Percentiles rank a stretch among this genome's conserved stretches.
These are phyloP conservation scores for Pisolithus marmoratus DNA, from an alignment of 768 basidiomycete genomes.

Conservation along the genomic window DNA sequence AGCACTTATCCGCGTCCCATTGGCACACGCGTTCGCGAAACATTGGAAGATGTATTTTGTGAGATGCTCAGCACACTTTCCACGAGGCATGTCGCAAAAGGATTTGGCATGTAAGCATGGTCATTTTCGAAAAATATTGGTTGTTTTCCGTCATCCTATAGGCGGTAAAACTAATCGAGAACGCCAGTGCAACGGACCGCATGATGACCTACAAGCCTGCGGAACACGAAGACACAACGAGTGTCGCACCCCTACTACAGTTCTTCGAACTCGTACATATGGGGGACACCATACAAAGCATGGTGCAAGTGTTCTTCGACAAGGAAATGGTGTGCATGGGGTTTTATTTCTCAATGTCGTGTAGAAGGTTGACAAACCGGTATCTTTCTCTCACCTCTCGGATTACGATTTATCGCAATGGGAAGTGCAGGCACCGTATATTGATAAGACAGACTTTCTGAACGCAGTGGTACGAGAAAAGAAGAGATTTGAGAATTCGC, in stretches of 20 bases:
- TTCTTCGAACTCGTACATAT: slow-evolving; percentile 98
- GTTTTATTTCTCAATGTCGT: neutral
- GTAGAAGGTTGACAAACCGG: neutral
- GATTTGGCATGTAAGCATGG: slow-evolving; percentile 64
- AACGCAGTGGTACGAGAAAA: slow-evolving; percentile 93
- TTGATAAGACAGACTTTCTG: slow-evolving; percentile 90
- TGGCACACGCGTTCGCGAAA: slow-evolving; percentile 83
- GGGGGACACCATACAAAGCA: slow-evolving; percentile 95
- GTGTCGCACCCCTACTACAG: slow-evolving; percentile 89
- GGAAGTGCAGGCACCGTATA: slow-evolving; percentile 62
- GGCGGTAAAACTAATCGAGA: neutral
- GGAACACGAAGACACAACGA: slow-evolving; percentile 74
- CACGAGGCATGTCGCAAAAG: slow-evolving; percentile 72
- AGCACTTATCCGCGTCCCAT: slow-evolving; percentile 80
- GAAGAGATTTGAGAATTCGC: slow-evolving; percentile 87
- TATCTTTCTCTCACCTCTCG: neutral
- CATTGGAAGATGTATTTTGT: slow-evolving; percentile 91
- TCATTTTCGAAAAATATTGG: no score
- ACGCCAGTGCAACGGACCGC: slow-evolving; percentile 74
- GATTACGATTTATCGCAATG: neutral
- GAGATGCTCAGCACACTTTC: slow-evolving; percentile 73
- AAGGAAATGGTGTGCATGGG: slow-evolving; percentile 71
- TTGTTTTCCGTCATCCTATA: neutral
- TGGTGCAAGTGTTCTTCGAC: slow-evolving; percentile 98
- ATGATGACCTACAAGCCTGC: slow-evolving; percentile 89